phyloP scores from a whole-genome alignment of 306 rosid genomes.

The Rubus parviflorus region DNA sequence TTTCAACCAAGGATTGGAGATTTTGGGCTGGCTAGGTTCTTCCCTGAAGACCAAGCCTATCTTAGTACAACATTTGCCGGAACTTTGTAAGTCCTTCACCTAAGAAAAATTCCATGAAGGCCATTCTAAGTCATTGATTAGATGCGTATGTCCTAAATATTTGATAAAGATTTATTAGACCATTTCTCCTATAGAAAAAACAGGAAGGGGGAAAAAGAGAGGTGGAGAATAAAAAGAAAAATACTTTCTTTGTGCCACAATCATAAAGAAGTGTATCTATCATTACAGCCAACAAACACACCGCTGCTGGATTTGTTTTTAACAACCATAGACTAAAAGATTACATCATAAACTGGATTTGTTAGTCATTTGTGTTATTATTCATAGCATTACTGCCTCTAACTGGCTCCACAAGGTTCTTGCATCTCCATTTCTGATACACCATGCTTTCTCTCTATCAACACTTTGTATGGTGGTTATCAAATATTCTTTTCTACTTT shows the following conservation, averaged over 20 bases:
- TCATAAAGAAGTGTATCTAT: not conserved
- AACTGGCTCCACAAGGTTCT: too few relatives aligned
- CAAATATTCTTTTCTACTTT: too few relatives aligned
- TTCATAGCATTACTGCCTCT: not conserved
- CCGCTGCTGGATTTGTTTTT: too few relatives aligned
- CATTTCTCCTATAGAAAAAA: not conserved
- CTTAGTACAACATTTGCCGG: conserved; percentile 91
- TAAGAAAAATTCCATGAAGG: not conserved
- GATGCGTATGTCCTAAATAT: not conserved
- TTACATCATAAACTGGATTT: too few relatives aligned
- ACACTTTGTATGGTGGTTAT: too few relatives aligned
- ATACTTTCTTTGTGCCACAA: not conserved
- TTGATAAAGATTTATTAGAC: not conserved
- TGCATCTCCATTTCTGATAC: too few relatives aligned
- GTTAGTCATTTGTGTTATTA: not conserved
- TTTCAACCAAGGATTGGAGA: conserved; percentile 88
- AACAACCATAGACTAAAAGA: not conserved
- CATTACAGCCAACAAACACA: not conserved
- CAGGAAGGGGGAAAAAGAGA: not conserved
- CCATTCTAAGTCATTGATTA: not conserved
- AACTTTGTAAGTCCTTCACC: conserved; percentile 62
- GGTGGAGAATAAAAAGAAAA: not conserved
- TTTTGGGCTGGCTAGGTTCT: conserved; percentile 89
- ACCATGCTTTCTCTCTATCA: too few relatives aligned
- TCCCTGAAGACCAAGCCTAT: conserved; percentile 91